A percentile compares a stretch with the other conserved stretches of the same genome.
Evolutionary conservation across 306 rosid species (phyloP).

Genomic region (Prunus padus): DNA sequence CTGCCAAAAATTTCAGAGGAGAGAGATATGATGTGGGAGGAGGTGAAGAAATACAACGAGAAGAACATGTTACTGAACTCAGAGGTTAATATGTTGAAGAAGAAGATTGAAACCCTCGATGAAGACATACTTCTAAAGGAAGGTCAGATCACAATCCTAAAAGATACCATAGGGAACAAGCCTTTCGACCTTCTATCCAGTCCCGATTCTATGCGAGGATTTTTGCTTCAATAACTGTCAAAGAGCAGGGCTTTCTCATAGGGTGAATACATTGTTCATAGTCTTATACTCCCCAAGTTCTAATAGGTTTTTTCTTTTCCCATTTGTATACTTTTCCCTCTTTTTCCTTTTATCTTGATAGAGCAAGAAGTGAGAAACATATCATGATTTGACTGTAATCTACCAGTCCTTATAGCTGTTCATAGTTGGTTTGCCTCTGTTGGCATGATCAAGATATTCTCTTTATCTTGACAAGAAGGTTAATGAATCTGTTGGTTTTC

Average conservation of each 20-base stretch:
- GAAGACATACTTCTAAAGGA: constrained; percentile 78
- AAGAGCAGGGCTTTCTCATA: constrained; percentile 19
- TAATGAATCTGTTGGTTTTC: not conserved
- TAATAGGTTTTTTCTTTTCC: constrained; percentile 4
- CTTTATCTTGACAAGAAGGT: constrained; percentile 5
- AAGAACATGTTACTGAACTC: constrained; percentile 71
- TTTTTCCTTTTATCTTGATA: constrained; percentile 4
- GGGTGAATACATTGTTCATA: constrained; percentile 49
- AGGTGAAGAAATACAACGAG: constrained; percentile 76
- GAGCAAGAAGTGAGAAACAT: constrained; percentile 20
- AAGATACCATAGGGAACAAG: constrained; percentile 63
- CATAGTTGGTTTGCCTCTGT: constrained; percentile 13
- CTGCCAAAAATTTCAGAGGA: constrained; percentile 70
- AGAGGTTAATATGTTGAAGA: constrained; percentile 49
- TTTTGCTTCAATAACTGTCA: constrained; percentile 41
- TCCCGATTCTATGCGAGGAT: constrained; percentile 57
- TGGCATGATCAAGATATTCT: not conserved
- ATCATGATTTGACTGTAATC: constrained; percentile 9
- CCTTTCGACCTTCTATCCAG: constrained; percentile 65
- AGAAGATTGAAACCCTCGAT: constrained; percentile 67
- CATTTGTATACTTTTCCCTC: constrained; percentile 1
- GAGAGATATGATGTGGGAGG: constrained; percentile 75
- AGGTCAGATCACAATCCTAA: constrained; percentile 87
- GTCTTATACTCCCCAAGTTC: constrained; percentile 34
- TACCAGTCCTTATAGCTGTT: constrained; percentile 1